Conservation (phyloP, 108 stramenopile genomes). For the Discostella stelligeroides region DNA sequence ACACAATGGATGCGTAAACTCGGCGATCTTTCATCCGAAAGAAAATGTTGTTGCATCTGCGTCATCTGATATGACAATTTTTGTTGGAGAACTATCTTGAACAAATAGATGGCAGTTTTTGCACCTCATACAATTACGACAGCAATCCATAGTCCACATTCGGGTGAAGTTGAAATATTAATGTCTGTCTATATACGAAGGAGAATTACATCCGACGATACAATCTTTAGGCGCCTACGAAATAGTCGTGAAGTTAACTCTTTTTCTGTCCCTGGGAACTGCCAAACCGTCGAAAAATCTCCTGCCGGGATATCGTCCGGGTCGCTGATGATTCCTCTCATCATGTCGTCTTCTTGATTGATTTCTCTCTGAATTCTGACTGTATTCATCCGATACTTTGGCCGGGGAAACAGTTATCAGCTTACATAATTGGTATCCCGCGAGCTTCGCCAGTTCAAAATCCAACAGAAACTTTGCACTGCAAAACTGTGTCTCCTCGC, state of each 20-base stretch:
- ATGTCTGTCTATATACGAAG: too few relatives aligned
- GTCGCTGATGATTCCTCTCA: conserved; percentile 5
- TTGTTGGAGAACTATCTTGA: conserved; percentile 67
- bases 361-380: background rate
- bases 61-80: conserved; percentile 64
- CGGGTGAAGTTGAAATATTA: too few relatives aligned
- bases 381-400: background rate
- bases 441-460: too few relatives aligned
- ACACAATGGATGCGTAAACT: conserved; percentile 86
- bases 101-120: background rate
- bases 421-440: too few relatives aligned
- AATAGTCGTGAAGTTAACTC: background rate
- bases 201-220: too few relatives aligned
- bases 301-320: background rate
- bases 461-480: too few relatives aligned
- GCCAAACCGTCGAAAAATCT: conserved; percentile 12
- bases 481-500: too few relatives aligned
- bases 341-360: conserved; percentile 9
- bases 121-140: too few relatives aligned
- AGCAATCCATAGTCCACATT: background rate
- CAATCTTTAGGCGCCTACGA: too few relatives aligned
- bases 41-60: conserved; percentile 67
- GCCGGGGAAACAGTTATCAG: conserved; percentile 25
- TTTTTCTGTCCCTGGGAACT: background rate
- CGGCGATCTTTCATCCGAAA: conserved; percentile 80